Evolutionary conservation across 441 rosid genomes (phyloP), one percentile per base, ranked within the genome.

Genomic region (Manihot esculenta): DNA sequence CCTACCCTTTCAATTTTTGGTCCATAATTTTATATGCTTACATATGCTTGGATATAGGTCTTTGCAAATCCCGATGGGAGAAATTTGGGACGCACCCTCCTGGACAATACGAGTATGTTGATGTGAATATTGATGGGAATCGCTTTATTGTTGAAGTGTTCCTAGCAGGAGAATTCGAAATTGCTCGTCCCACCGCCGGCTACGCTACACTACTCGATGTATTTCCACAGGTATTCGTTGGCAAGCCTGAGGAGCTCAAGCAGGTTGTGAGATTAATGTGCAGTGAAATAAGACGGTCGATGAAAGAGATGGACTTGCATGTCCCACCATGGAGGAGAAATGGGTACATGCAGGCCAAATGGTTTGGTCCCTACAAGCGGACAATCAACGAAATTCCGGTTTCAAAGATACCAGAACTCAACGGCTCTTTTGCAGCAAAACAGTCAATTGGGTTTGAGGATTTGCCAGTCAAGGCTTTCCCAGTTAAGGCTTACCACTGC

Each of bases 31-130:
- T 38, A 38, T 38, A 38, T 38, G 42, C 7, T 5, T 38, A 7
- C 42, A 7, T 7, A 38, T 38, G 42, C 42, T 38, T 66, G 47
- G 1, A 9, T n/a, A 20, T 76, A 90, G 97, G 98, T 54, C 87
- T 93, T 2, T 93, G 97, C 97, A 89, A 89, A 72, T 85, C 96
- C 0, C 79, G 79, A 56, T 90, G 97, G 98, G 94, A 89, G 77
- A 91, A 74, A 81, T 77, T 77, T 12, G 85, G 85, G 8, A 71
- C 78, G 76, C 66, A 81, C 54, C 92, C 86, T 0, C 77, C 87
- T 0, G 97, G 98, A 58, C 79, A 74, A 9, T 82, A 88, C 60
- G 87, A 89, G 18, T 91, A 86, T 56, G 71, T 94, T 0, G 86
- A 85, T 2, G 73, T 74, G 53, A 87, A 82, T 42, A 67, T 66